Evolutionary conservation across 2,329 filamentous ascomycete genomes (phyloP), one percentile per base, ranked within the genome.

Genomic region (Colletotrichum magnum): DNA sequence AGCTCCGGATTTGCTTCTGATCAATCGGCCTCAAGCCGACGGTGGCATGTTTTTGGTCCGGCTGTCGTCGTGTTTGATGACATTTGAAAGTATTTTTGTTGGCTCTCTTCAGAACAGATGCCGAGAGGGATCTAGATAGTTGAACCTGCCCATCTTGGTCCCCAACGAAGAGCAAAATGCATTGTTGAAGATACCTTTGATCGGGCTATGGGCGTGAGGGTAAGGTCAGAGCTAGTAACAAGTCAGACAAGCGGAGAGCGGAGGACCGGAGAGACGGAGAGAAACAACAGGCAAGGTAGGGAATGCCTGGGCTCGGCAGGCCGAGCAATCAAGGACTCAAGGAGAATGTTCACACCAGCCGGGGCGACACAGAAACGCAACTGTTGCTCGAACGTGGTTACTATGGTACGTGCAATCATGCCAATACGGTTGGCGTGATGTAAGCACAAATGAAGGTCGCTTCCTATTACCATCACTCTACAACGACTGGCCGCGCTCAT

Each of bases 1-100:
- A 21, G 56, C 32, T 5, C 51, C 36, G 62, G n/a, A 57, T 69
- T 69, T 60, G 62, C 62, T 67, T 69, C 62, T 67, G 67, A 69
- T 67, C 28, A 43, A 21, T 24, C n/a, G 47, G n/a, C 26, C 18
- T 52, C 56, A 26, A 54, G 36, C 43, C 47, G 56, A 56, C 47
- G n/a, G 56, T 69, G 67, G 51, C 45, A 60, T 61, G 67, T 61
- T 66, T 60, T 52, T 52, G 15, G 10, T 56, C 41, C 28, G 58
- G 43, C 21, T 53, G n/a, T n/a, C 12, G 45, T 47, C 43, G 12
- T 39, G 43, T 60, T 52, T 48, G 51, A 60, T 61, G 62, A 61
- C 56, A 60, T 60, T 47, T 24, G 51, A 32, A 21, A 6, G 24
- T 21, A 36, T 57, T 57, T 67, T 67, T 69, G 63, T 67, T 66